Base-by-base conservation (phyloP, 2,329 filamentous ascomycete species). In the Verticillium nubilum region DNA sequence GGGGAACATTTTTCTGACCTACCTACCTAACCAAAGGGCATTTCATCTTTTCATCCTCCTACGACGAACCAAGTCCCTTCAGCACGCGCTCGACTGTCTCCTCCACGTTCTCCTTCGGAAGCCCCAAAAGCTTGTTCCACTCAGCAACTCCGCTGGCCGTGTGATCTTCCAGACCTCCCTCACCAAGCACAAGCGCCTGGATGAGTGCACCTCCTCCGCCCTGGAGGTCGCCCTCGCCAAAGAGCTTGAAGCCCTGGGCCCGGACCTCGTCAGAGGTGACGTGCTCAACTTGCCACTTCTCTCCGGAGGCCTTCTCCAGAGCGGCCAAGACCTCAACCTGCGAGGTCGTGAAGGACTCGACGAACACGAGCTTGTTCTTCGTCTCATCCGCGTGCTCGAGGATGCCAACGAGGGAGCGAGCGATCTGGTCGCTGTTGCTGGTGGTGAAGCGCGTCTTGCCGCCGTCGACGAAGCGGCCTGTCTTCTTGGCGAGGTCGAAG, bases 251-350 rank as follows among this genome's bases (percentile, higher is more conserved):
- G 15, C 37, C 28, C 2, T 58, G 13, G 27, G 25, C 5, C n/a
- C 56, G 23, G 17, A 52, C 17, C 9, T 9, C 28, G 9, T 52
- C 12, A 4, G 56, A 58, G 15, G 26, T 17, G 10, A 52, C 42
- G n/a, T 58, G 7, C 1, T 31, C n/a, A 2, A 25, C 28, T 12
- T 58, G 54, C 55, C 55, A 60, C 3, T 47, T 25, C 33, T 58
- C 17, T 2, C 59, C 50, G 7, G 31, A 50, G 1, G 37, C 1
- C 50, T 37, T 59, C 28, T 37, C 17, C 33, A 37, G 33, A 15
- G 33, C 33, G 13, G 33, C 5, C 1, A 85, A 64, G 2, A 86
- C 68, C 52, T 83, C 73, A 1, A 75, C 74, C 68, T 85, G 82
- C 1, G 75, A 77, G 0, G 76, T 75, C 17, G 74, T 74, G 60